Percentiles rank a stretch among this genome's conserved stretches.
Conservation (phyloP, 2,329 filamentous ascomycete genomes). For the Nothopassalora personata region DNA sequence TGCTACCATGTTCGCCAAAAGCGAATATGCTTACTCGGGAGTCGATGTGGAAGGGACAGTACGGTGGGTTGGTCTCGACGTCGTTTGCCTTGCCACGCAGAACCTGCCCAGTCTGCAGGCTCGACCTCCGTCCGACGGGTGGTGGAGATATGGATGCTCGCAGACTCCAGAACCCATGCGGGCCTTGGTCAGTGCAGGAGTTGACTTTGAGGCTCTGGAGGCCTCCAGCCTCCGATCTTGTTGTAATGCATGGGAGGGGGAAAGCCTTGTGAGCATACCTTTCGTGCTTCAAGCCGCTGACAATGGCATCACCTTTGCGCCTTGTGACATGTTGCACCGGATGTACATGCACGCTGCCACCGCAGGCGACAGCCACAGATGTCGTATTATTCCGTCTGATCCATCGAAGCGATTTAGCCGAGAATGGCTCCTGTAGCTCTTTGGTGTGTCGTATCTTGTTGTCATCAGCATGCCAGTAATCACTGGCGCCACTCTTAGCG, state of each 20-base stretch:
- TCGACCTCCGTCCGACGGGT: not conserved
- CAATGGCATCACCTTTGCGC: constrained; percentile 43
- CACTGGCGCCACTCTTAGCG: constrained; percentile 62
- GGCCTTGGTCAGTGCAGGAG: constrained; percentile 26
- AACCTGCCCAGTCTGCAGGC: not conserved
- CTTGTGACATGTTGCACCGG: constrained; percentile 48
- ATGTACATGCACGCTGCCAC: constrained; percentile 62
- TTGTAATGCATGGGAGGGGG: constrained; percentile 21
- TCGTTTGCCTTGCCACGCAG: constrained; percentile 12
- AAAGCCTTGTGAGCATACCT: constrained; percentile 24
- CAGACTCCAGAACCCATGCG: constrained; percentile 40
- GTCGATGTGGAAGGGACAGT: constrained; percentile 94
- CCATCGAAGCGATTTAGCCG: constrained; percentile 58
- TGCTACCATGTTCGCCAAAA: constrained; percentile 40
- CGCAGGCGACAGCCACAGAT: constrained; percentile 59
- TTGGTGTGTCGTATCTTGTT: constrained; percentile 65
- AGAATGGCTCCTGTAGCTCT: constrained; percentile 41
- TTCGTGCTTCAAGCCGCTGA: constrained; percentile 41
- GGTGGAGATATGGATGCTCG: constrained; percentile 10
- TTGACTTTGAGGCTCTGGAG: constrained; percentile 6
- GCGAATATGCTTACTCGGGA: constrained; percentile 73
- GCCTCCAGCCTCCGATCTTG: constrained; percentile 7
- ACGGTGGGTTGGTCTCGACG: constrained; percentile 81
- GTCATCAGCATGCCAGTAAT: constrained; percentile 68
- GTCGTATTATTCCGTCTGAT: constrained; percentile 58